phyloP scores from a whole-genome alignment of 2,329 filamentous ascomycete genomes.

The Botryotinia convoluta region DNA sequence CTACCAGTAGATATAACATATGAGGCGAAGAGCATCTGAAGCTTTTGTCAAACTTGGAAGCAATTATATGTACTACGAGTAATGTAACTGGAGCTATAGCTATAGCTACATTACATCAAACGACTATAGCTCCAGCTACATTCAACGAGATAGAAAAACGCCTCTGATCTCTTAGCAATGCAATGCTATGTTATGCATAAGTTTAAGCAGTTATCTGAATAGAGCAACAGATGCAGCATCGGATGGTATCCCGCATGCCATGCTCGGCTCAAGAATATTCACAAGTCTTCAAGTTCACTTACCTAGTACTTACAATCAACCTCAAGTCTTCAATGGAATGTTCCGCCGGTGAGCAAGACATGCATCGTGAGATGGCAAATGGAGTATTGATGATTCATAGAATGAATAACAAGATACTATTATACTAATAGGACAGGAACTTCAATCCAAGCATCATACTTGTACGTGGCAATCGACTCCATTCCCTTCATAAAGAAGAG shows the following conservation, averaged over 20 bases:
- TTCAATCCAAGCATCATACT: neutral
- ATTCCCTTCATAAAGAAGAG: neutral
- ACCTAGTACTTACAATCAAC: no score
- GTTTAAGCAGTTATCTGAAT: neutral
- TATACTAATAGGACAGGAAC: neutral
- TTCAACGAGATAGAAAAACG: neutral
- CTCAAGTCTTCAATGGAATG: neutral
- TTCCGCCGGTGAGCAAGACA: constrained; percentile 14
- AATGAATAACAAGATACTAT: no score
- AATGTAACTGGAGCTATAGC: neutral
- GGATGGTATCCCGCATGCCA: neutral
- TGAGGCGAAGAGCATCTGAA: neutral
- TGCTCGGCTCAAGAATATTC: neutral
- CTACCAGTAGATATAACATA: neutral
- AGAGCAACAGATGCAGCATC: neutral
- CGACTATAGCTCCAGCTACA: neutral
- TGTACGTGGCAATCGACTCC: constrained; percentile 4
- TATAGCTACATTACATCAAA: no score
- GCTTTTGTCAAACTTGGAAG: neutral
- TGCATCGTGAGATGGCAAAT: constrained; percentile 18
- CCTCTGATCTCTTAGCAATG: neutral
- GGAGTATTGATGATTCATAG: neutral
- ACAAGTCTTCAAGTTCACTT: neutral
- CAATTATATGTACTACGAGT: neutral
- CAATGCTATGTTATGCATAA: constrained; percentile 2